Base-by-base conservation (phyloP, 305 asterid species). In the Rubia tinctorum region DNA sequence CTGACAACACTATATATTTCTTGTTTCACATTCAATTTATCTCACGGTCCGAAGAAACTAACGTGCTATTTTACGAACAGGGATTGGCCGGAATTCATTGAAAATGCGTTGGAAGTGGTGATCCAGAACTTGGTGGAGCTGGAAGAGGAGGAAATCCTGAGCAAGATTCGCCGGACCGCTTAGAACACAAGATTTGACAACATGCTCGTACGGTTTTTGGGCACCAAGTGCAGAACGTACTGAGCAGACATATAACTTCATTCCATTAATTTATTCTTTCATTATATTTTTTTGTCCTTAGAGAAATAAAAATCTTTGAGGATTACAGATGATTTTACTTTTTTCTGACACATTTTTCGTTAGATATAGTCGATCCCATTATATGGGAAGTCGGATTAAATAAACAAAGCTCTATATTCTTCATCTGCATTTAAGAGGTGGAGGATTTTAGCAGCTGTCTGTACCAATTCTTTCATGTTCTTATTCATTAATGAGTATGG, bases 71-170 rank as follows among this genome's bases (percentile, higher is more conserved):
- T 34, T 7, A 0, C 75, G 45, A 79, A 49, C 77, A 91, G 96
- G 84, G 93, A 93, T 44, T 91, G 96, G 97, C 77, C 93, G 27
- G 93, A 89, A 8, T 89, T 93, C 78, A 80, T 91, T 0, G 84
- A 73, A 20, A 78, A 58, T 62, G 91, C 96, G 15, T 77, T 89
- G 0, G 91, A 87, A 60, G 96, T 88, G 74, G 90, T 93, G 82
- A 78, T 89, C 77, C 73, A 82, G 88, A 93, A 91, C 75, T 71
- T 93, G 92, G 72, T 85, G 25, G 97, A 93, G 80, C 83, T 87
- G 78, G 93, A 91, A 81, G 87, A 81, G 77, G 91, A 84, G 60
- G 39, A 59, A 53, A 53, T 22, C 79, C 14, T 13, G 40, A 34
- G 23, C 45, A 42, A 79, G 37, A 39, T 13, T 39, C 3, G 30